Percentiles rank a stretch among this genome's conserved stretches.
Conservation (phyloP, 2,329 filamentous ascomycete species). For the Beauveria asiatica region DNA sequence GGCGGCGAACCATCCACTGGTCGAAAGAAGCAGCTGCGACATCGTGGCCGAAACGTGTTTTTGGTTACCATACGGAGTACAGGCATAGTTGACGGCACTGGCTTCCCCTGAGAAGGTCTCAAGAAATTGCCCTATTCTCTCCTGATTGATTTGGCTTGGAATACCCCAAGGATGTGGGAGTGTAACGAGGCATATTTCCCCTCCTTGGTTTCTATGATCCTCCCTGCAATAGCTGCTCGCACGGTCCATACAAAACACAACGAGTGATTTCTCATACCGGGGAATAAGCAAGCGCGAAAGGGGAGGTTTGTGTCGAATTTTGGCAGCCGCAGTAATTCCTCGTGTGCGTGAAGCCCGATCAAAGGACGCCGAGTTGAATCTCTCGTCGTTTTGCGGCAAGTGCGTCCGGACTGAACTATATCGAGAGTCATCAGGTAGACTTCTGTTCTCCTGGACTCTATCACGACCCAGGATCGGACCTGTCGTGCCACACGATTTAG, state of each 20-base stretch:
- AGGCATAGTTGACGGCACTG: not conserved
- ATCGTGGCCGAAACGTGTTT: not conserved
- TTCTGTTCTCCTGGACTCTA: not conserved
- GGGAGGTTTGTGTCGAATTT: not conserved
- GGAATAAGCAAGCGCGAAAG: not conserved
- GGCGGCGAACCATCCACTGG: not conserved
- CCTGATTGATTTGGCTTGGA: not conserved
- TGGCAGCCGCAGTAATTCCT: not conserved
- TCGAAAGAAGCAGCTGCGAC: not conserved
- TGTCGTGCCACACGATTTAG: not conserved
- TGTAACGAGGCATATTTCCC: not conserved
- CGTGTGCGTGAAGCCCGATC: not conserved
- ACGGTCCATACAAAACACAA: not conserved
- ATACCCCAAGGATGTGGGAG: not conserved
- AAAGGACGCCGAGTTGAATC: not conserved
- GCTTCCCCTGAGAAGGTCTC: not conserved
- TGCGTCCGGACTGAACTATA: not conserved
- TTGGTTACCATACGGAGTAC: not conserved
- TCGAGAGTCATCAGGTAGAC: not conserved
- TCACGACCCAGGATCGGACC: not conserved
- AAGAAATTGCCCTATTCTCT: not conserved
- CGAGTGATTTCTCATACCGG: not conserved
- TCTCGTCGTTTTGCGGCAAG: not conserved
- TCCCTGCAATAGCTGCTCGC: not conserved
- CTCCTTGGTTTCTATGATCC: not conserved